phyloP scores from a whole-genome alignment of 78 protist genomes.

The Isochrysis galbana region DNA sequence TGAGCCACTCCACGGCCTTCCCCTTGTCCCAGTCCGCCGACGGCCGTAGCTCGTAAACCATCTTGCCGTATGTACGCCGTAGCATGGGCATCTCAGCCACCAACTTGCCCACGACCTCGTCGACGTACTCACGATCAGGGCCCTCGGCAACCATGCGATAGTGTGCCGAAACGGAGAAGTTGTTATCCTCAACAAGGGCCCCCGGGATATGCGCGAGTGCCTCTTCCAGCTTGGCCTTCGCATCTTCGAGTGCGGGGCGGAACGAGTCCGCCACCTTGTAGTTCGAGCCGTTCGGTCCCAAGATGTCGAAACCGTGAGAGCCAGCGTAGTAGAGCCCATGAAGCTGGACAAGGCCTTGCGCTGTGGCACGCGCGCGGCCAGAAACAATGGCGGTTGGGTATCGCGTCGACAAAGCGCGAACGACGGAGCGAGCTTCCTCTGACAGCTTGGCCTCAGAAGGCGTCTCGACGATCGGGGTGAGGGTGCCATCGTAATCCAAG shows the following conservation, averaged over 20 bases:
- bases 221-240: neutral
- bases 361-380: neutral
- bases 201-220: neutral
- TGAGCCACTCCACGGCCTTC: neutral
- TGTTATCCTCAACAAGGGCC: neutral
- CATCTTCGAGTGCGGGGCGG: neutral
- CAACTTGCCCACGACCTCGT: neutral
- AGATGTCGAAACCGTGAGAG: conserved; percentile 12
- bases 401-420: neutral
- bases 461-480: neutral
- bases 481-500: conserved; percentile 26
- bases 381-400: neutral
- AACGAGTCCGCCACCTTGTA: neutral
- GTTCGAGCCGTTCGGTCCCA: neutral
- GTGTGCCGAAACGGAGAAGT: neutral
- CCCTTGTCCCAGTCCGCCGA: neutral
- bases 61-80: neutral
- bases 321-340: conserved; percentile 5
- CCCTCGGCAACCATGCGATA: neutral
- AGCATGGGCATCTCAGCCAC: neutral
- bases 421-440: neutral
- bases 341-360: neutral
- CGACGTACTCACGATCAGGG: neutral
- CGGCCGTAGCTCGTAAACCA: conserved; percentile 19
- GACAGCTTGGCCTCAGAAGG: neutral